A percentile compares a stretch with the other conserved stretches of the same genome.
Conservation (phyloP, 2,329 filamentous ascomycete species). For the Aspergillus intermedius region DNA sequence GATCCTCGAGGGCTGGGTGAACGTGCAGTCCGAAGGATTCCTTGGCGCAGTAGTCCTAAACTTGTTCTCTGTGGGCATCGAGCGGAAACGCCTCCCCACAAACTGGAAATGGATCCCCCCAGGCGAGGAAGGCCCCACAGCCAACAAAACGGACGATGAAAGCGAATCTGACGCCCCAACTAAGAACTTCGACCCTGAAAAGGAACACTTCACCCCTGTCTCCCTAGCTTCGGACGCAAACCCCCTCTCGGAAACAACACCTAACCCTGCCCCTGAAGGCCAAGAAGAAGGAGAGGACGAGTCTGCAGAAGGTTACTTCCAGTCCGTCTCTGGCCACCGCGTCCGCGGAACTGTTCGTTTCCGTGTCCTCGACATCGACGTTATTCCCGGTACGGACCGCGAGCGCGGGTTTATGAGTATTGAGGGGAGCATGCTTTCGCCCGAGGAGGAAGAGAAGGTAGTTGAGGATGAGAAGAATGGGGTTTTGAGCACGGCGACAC, state of each 20-base stretch:
- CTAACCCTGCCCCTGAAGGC: conserved; percentile 19
- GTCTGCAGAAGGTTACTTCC: conserved; percentile 65
- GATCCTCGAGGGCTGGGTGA: conserved; percentile 72
- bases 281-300: conserved; percentile 46
- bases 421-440: conserved; percentile 75
- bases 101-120: conserved; percentile 75
- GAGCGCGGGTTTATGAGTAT: conserved; percentile 74
- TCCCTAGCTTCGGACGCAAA: conserved; percentile 27
- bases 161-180: conserved; percentile 19
- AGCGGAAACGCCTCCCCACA: conserved; percentile 64
- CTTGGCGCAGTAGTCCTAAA: conserved; percentile 85
- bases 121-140: conserved; percentile 26
- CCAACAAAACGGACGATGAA: conserved; percentile 7
- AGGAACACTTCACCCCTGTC: conserved; percentile 36
- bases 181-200: conserved; percentile 28
- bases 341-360: conserved; percentile 68
- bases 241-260: conserved; percentile 17
- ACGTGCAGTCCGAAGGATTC: conserved; percentile 81
- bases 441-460: conserved; percentile 58
- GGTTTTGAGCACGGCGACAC: conserved; percentile 24
- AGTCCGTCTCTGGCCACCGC: conserved; percentile 61
- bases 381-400: conserved; percentile 61
- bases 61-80: conserved; percentile 84
- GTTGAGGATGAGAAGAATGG: conserved; percentile 47
- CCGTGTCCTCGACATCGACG: conserved; percentile 75